A percentile compares a stretch with the other conserved stretches of the same genome.
phyloP scores from a whole-genome alignment of 1,139 yeast genomes.

The Sugiyamaella novakii region DNA sequence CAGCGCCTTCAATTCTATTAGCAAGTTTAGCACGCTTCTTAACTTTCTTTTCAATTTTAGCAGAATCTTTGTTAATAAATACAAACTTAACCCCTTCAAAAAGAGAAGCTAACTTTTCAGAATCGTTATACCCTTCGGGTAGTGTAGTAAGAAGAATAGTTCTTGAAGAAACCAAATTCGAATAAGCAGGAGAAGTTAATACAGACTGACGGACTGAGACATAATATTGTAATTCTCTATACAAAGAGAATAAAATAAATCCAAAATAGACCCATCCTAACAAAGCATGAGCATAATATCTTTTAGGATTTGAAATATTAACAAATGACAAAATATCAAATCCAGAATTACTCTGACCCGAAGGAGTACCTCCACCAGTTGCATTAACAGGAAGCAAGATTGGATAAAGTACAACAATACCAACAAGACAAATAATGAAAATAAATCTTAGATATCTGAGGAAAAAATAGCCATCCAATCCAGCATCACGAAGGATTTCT shows the following conservation, averaged over 20 bases:
- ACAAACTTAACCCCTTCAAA: slow-evolving; percentile 75
- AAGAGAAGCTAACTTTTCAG: slow-evolving; percentile 57
- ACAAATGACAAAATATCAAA: slow-evolving; percentile 78
- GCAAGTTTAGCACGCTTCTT: slow-evolving; percentile 65
- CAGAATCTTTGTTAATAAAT: slow-evolving; percentile 71
- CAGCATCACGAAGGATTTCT: slow-evolving; percentile 74
- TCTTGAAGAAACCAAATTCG: slow-evolving; percentile 70
- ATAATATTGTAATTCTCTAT: slow-evolving; percentile 80
- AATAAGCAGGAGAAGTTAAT: slow-evolving; percentile 76
- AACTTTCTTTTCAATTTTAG: slow-evolving; percentile 59
- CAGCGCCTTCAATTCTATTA: slow-evolving; percentile 67
- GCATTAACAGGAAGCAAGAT: slow-evolving; percentile 86
- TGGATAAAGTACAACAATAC: slow-evolving; percentile 71
- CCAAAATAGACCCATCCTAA: slow-evolving; percentile 81
- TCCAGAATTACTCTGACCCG: slow-evolving; percentile 55
- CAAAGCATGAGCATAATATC: slow-evolving; percentile 86
- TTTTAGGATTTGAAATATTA: slow-evolving; percentile 61
- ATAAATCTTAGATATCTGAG: slow-evolving; percentile 72
- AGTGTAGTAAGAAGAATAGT: slow-evolving; percentile 80
- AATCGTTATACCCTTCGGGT: slow-evolving; percentile 67
- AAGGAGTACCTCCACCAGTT: slow-evolving; percentile 63
- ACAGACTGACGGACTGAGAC: slow-evolving; percentile 79
- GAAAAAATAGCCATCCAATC: slow-evolving; percentile 88
- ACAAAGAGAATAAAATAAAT: slow-evolving; percentile 64
- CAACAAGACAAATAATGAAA: slow-evolving; percentile 58